Conservation (phyloP, 2,329 filamentous ascomycete genomes). For the Colletotrichum plurivorum region DNA sequence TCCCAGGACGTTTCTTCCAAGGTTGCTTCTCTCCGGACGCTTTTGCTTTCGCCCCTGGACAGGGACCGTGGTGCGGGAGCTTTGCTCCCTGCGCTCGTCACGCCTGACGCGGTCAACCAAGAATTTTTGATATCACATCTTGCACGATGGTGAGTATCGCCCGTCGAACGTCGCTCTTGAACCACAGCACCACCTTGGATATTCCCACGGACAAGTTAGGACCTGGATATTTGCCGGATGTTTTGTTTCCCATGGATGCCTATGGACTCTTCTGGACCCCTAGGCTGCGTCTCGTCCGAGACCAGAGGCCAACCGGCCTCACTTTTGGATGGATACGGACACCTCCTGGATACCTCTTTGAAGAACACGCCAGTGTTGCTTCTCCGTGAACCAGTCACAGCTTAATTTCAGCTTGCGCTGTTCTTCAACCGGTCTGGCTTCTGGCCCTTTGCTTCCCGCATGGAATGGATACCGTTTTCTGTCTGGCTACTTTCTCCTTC, state of each 20-base stretch:
- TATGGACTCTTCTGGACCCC: conserved; percentile 5
- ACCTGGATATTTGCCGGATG: conserved; percentile 20
- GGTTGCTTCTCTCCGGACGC: conserved; percentile 13
- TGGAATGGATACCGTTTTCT: conserved; percentile 18
- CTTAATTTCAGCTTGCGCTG: conserved; percentile 25
- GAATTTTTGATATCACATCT: conserved; percentile 34
- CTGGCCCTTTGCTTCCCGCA: not conserved
- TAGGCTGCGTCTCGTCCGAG: conserved; percentile 33
- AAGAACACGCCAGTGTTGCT: not conserved
- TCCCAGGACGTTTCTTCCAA: conserved; percentile 26
- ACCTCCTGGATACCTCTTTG: not conserved
- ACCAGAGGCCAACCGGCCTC: conserved; percentile 25
- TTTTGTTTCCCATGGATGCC: conserved; percentile 2
- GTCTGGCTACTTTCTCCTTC: conserved; percentile 33
- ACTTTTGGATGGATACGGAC: conserved; percentile 25
- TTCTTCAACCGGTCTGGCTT: not conserved
- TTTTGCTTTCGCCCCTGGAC: conserved; percentile 21
- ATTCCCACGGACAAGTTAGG: conserved; percentile 27
- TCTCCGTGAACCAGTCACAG: not conserved
- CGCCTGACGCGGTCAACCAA: conserved; percentile 50
- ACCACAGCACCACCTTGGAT: conserved; percentile 42
- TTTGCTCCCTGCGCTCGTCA: conserved; percentile 45
- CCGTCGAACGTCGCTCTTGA: conserved; percentile 43
- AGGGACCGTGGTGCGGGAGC: conserved; percentile 29
- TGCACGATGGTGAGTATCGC: conserved; percentile 54